Evolutionary conservation across 352 stramenopile species (phyloP).

Genomic region (Blastocystis sp.): DNA sequence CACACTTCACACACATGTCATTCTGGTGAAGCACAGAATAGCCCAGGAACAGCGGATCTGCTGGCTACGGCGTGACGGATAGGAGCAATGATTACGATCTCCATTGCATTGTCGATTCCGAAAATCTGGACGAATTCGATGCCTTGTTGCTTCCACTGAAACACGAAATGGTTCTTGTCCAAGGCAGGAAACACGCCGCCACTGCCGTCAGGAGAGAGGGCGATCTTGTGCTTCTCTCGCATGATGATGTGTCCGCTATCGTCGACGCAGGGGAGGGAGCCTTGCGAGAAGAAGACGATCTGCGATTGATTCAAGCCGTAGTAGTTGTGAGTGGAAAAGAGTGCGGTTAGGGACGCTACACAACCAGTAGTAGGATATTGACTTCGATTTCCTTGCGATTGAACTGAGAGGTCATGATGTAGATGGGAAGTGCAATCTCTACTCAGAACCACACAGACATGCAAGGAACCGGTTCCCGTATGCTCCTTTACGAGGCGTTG

Average conservation of each 20-base stretch:
- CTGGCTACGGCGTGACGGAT: conserved; percentile 17
- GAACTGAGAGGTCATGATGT: conserved; percentile 65
- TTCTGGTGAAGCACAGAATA: background rate
- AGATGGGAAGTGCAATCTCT: conserved; percentile 13
- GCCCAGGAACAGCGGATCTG: conserved; percentile 44
- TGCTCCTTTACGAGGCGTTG: conserved; percentile 1
- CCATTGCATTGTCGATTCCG: conserved; percentile 51
- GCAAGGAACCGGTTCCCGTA: background rate
- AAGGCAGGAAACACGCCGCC: conserved; percentile 52
- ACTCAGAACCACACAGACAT: background rate
- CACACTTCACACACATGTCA: conserved; percentile 60
- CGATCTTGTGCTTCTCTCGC: conserved; percentile 53
- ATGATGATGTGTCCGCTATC: conserved; percentile 36
- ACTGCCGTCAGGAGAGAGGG: conserved; percentile 54
- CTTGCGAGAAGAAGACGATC: conserved; percentile 48
- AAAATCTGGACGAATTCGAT: conserved; percentile 53
- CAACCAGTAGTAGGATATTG: conserved; percentile 11
- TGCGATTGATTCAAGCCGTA: conserved; percentile 26
- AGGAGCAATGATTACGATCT: background rate
- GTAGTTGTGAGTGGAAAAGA: conserved; percentile 21
- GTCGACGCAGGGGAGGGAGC: conserved; percentile 54
- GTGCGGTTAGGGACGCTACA: background rate
- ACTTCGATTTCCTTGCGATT: conserved; percentile 19
- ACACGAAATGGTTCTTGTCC: background rate
- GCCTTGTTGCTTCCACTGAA: conserved; percentile 12